Conservation (phyloP, 2,329 filamentous ascomycete species). For the Cordyceps fumosorosea region DNA sequence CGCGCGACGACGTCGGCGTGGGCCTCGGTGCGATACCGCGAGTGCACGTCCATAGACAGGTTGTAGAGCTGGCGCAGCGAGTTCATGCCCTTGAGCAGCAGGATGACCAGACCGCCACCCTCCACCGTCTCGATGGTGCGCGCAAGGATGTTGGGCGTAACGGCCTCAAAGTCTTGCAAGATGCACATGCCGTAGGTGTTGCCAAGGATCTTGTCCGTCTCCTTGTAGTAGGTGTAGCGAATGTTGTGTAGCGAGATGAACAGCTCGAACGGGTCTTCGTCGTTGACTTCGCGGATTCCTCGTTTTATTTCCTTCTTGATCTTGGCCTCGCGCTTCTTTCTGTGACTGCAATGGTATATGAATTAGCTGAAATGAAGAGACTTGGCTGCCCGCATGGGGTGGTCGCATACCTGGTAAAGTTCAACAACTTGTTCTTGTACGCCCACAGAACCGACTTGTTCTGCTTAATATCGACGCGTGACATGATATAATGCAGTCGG, state of each 20-base stretch:
- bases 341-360: constrained; percentile 54
- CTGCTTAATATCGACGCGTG: constrained; percentile 81
- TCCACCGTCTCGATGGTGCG: constrained; percentile 96
- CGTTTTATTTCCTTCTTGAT: constrained; percentile 98
- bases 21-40: constrained; percentile 91
- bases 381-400: neutral
- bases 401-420: constrained; percentile 65
- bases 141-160: constrained; percentile 94
- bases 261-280: constrained; percentile 92
- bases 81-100: constrained; percentile 92
- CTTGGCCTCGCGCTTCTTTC: constrained; percentile 96
- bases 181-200: constrained; percentile 99
- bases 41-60: constrained; percentile 95
- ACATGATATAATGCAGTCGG: constrained; percentile 85
- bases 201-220: constrained; percentile 96
- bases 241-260: constrained; percentile 96
- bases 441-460: constrained; percentile 93
- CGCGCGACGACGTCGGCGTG: constrained; percentile 90
- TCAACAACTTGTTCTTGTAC: constrained; percentile 95
- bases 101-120: constrained; percentile 82
- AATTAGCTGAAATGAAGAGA: neutral
- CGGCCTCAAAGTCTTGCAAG: constrained; percentile 92
- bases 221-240: constrained; percentile 98
- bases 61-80: constrained; percentile 97
- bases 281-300: constrained; percentile 85